Conservation (phyloP, 1,284 basidiomycete genomes). For the Heterobasidion occidentale region DNA sequence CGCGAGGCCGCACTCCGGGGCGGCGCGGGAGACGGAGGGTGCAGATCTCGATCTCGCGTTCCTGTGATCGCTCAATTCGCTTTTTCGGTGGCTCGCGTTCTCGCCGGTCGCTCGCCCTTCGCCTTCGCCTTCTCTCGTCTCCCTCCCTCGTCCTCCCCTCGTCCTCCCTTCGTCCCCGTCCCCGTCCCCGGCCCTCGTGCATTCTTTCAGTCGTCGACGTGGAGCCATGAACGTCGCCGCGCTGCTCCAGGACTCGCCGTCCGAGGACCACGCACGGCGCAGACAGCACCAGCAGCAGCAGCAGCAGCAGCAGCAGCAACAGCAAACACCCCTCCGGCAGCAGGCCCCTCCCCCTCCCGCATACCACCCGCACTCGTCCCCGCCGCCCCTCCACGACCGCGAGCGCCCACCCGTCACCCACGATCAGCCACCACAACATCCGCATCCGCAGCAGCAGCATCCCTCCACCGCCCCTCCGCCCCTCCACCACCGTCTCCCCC, state of each 20-base stretch:
- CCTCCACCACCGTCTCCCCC: neutral
- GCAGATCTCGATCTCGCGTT: constrained; percentile 2
- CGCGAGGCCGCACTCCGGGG: too few species aligned
- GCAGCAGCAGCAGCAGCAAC: constrained; percentile 4
- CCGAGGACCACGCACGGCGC: constrained; percentile 30
- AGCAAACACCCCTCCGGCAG: constrained; percentile 5
- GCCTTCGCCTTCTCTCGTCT: constrained; percentile 7
- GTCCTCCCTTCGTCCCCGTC: constrained; percentile 3
- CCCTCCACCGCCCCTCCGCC: neutral
- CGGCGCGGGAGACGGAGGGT: neutral
- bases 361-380: constrained; percentile 4
- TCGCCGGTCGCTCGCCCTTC: neutral
- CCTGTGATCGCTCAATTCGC: constrained; percentile 4
- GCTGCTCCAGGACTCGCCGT: constrained; percentile 64
- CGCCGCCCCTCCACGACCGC: neutral
- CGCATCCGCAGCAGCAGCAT: neutral
- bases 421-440: neutral
- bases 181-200: neutral
- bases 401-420: neutral
- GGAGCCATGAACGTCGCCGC: constrained; percentile 60
- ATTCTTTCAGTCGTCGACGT: too few species aligned
- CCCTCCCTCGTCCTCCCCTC: neutral
- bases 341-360: constrained; percentile 2
- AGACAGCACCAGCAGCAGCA: constrained; percentile 11
- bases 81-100: neutral